Base-by-base conservation (phyloP, 2,329 filamentous ascomycete species). In the Ophiostoma himal-ulmi region DNA sequence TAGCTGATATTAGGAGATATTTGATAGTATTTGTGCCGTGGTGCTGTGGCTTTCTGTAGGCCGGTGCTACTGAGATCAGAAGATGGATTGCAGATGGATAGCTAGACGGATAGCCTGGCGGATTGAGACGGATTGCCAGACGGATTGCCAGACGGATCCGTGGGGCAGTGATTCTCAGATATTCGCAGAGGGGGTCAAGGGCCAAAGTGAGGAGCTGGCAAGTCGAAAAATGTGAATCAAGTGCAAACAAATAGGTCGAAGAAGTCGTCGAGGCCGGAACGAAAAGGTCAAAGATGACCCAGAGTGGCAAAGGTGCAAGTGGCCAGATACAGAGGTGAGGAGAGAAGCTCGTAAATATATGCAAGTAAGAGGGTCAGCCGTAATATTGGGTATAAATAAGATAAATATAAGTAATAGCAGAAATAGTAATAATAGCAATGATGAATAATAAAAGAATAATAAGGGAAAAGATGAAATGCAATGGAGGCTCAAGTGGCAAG, bases 251-350 rank as follows among this genome's bases (percentile, higher is more conserved):
- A 57, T 13, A 37, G 17, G 30, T 36, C 30, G 13, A 36, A 36
- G 17, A 48, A 20, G 44, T 64, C 30, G 60, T 34, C 26, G 57
- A 62, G 57, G 57, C 11, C 60, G 30, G n/a, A 64, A 3, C 10
- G 17, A 7, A 65, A 22, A 39, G 62, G 62, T 22, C 20, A 65
- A 65, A 39, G n/a, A 36, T 14, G 62, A 39, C 62, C 34, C 34
- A 65, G 41, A 36, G 62, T 65, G 62, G 62, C 62, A 39, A 65
- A 39, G 36, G 41, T 65, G 62, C 62, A 65, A 65, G 62, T 65
- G 62, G 62, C 34, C 62, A 41, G 22, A 65, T 39, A 26, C 14
- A 22, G 8, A 37, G 34, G 62, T 65, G 36, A 39, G 36, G 11
- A 22, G 34, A 65, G 34, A 39, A 65, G 20, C 10, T 65, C 10